Conservation (phyloP, 2,329 filamentous ascomycete genomes). For the Aspergillus caelatus region DNA sequence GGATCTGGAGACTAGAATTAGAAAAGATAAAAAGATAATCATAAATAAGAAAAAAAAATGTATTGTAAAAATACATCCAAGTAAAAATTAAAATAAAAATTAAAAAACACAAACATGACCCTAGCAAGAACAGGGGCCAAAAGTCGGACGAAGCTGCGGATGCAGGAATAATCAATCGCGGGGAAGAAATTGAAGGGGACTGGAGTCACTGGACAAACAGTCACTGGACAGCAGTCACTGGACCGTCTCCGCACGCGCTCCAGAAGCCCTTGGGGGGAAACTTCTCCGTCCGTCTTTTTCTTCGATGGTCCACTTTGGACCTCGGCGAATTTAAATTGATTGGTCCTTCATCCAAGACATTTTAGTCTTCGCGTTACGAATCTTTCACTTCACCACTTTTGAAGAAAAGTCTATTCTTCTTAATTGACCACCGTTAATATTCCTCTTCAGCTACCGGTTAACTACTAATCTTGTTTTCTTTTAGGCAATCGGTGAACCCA, state of each 20-base stretch:
- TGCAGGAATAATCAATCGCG: constrained; percentile 6
- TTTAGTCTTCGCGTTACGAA: background rate
- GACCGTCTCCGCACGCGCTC: constrained; percentile 10
- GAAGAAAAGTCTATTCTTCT: background rate
- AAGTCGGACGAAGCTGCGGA: background rate
- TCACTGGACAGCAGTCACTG: too few species aligned
- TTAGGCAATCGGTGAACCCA: too few species aligned
- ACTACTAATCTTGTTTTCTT: too few species aligned
- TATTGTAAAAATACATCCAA: too few species aligned
- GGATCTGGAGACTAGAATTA: background rate
- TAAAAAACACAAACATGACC: background rate
- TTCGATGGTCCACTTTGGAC: background rate
- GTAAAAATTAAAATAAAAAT: background rate
- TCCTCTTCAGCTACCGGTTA: too few species aligned
- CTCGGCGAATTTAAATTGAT: constrained; percentile 1
- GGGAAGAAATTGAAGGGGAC: constrained; percentile 1
- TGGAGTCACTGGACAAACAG: background rate
- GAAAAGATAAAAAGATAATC: background rate
- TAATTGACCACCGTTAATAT: background rate
- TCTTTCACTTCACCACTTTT: background rate
- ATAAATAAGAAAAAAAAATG: background rate
- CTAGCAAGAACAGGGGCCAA: background rate
- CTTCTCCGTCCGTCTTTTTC: background rate
- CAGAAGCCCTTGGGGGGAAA: background rate
- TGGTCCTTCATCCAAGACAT: background rate